Base-by-base conservation (phyloP, 805 yeast genomes). In the Yarrowia deformans region DNA sequence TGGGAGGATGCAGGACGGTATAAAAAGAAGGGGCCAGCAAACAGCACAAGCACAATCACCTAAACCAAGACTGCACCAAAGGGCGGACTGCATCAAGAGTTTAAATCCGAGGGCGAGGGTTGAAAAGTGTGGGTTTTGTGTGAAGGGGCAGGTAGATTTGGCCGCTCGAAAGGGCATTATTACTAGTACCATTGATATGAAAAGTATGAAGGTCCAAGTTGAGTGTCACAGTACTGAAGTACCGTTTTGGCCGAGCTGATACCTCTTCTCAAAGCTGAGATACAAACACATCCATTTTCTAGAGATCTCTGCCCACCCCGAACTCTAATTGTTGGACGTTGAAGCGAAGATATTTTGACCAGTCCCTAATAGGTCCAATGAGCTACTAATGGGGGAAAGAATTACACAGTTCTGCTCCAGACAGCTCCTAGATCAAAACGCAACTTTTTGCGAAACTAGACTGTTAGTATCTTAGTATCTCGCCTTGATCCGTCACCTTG, bases 1-100 rank as follows among this genome's bases (percentile, higher is more conserved):
- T 56, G 64, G 64, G 64, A 56, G 64, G 64, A 56, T 56, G 64
- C 49, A 42, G 49, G 35, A 56, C 40, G 64, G 64, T 56, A 56
- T 56, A 56, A 56, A 56, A 56, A 56, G 64, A 56, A 56, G 64
- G 37, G 49, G 49, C 64, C 48, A 43, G 64, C 64, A 40, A 43
- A 43, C 40, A 56, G 29, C 46, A 54, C 60, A 54, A 54, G 60
- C 60, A 54, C 45, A 54, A 39, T 54, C 60, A 54, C 60, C 45
- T 54, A 54, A 54, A 54, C 60, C 60, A 54, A 54, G 58, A 54
- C 60, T 52, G 60, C 60, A 54, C 60, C 60, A 54, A 54, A 54
- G 60, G 60, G 60, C 60, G 60, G 45, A 54, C 64, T 56, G 64
- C 64, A 42, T 43, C 64, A 16, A 29, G 49, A 56, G 64, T 56